Evolutionary conservation across 306 rosid genomes (phyloP).

Genomic region (Cicer cuneatum): DNA sequence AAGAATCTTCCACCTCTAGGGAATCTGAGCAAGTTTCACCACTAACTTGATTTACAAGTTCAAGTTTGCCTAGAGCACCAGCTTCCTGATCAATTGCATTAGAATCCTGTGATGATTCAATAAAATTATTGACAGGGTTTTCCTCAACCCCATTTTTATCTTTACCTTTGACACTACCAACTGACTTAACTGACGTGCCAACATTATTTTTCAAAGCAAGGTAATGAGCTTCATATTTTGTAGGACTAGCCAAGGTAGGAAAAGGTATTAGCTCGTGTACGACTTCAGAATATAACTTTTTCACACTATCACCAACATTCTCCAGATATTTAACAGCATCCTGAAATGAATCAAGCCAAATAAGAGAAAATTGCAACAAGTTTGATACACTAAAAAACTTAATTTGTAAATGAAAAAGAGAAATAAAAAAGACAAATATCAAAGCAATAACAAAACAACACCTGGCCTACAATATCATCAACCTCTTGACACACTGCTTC

Average conservation of each 20-base stretch:
- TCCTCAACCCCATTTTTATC: slow-evolving; percentile 46
- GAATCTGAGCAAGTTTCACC: slow-evolving; percentile 37
- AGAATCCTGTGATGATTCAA: slow-evolving; percentile 41
- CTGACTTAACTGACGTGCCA: slow-evolving; percentile 43
- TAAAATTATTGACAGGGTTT: slow-evolving; percentile 41
- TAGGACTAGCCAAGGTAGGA: slow-evolving; percentile 48
- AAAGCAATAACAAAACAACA: slow-evolving; percentile 42
- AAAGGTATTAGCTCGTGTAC: slow-evolving; percentile 62
- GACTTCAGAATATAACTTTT: slow-evolving; percentile 71
- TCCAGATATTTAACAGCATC: slow-evolving; percentile 75
- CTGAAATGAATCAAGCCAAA: slow-evolving; percentile 65
- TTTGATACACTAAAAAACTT: slow-evolving; percentile 2
- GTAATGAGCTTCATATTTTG: slow-evolving; percentile 49
- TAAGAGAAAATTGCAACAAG: slow-evolving; percentile 22
- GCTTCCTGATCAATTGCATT: slow-evolving; percentile 44
- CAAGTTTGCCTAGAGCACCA: slow-evolving; percentile 35
- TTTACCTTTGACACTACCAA: slow-evolving; percentile 21
- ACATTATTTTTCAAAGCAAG: slow-evolving; percentile 38
- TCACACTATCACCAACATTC: slow-evolving; percentile 71
- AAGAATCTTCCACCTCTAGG: slow-evolving; percentile 42
- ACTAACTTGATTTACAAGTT: slow-evolving; percentile 35
- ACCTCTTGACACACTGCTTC: slow-evolving; percentile 88
- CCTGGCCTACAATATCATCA: slow-evolving; percentile 74
- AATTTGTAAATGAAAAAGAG: background rate
- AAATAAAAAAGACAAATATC: slow-evolving; percentile 13